Evolutionary conservation across 768 basidiomycete genomes (phyloP).

Genomic region (Chalciporus sphaerocephalus): DNA sequence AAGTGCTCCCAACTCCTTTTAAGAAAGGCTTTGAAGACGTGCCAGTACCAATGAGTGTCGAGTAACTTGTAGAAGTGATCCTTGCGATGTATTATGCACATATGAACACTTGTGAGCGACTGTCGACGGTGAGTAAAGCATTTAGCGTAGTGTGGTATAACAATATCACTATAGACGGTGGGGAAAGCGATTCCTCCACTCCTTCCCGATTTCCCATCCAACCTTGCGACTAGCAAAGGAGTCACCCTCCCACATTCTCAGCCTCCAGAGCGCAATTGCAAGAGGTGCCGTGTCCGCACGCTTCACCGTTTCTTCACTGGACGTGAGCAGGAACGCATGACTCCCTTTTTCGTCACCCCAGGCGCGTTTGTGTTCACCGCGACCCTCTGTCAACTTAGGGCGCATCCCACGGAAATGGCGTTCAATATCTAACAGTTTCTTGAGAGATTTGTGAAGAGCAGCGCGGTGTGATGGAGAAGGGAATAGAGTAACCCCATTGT

Average conservation of each 20-base stretch:
- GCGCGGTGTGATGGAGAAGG: conserved; percentile 59
- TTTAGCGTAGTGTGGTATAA: neutral
- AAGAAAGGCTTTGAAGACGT: conserved; percentile 19
- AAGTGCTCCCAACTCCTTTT: conserved; percentile 49
- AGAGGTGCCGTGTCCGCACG: conserved; percentile 60
- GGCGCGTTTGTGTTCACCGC: neutral
- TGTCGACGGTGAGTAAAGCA: conserved; percentile 3
- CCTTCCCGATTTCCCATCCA: conserved; percentile 38
- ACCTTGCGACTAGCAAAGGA: conserved; percentile 9
- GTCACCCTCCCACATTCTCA: conserved; percentile 70
- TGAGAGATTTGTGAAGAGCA: conserved; percentile 47
- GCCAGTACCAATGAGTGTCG: conserved; percentile 44
- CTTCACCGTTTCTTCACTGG: conserved; percentile 44
- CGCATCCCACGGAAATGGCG: conserved; percentile 22
- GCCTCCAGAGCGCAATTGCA: conserved; percentile 73
- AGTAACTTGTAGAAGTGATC: conserved; percentile 24
- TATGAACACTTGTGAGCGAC: neutral
- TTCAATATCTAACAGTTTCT: conserved; percentile 48
- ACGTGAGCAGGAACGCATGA: conserved; percentile 65
- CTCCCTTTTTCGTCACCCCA: conserved; percentile 45
- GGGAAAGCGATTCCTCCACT: conserved; percentile 21
- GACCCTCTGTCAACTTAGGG: neutral
- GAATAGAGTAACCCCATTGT: conserved; percentile 63
- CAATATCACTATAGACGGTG: conserved; percentile 3
- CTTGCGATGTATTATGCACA: neutral